Evolutionary conservation across 805 yeast genomes (phyloP).

Genomic region (Ogataea nitratoaversa): DNA sequence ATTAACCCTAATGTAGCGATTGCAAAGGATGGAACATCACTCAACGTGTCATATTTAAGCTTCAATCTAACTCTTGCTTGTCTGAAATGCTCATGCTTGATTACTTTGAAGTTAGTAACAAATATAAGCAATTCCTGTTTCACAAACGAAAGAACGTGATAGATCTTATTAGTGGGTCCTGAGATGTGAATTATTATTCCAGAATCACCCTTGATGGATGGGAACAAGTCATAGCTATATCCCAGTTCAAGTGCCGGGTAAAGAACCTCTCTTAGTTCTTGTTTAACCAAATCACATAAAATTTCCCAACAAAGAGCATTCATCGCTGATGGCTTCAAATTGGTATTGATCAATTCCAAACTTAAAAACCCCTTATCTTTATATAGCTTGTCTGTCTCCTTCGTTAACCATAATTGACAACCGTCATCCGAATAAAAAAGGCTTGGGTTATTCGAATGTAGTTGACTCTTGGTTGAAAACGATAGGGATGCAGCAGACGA

Average conservation of each 20-base stretch:
- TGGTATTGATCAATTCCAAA: slow-evolving; percentile 38
- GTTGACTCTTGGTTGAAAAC: slow-evolving; percentile 29
- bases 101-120: slow-evolving; percentile 6
- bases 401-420: slow-evolving; percentile 51
- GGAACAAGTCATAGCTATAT: slow-evolving; percentile 51
- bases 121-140: slow-evolving; percentile 29
- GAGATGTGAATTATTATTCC: slow-evolving; percentile 48
- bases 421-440: slow-evolving; percentile 31
- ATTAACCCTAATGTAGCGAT: slow-evolving; percentile 47
- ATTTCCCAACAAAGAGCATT: slow-evolving; percentile 50
- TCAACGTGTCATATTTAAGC: slow-evolving; percentile 41
- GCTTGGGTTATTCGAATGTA: slow-evolving; percentile 32
- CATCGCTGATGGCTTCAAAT: slow-evolving; percentile 30
- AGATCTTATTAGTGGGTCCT: slow-evolving; percentile 46
- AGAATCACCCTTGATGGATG: slow-evolving; percentile 52
- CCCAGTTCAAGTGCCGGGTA: slow-evolving; percentile 55
- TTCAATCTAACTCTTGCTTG: slow-evolving; percentile 46
- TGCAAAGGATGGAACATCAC: slow-evolving; percentile 40
- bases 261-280: slow-evolving; percentile 35
- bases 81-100: slow-evolving; percentile 36
- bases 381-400: slow-evolving; percentile 28
- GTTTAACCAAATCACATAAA: slow-evolving; percentile 43
- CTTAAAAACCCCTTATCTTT: slow-evolving; percentile 38
- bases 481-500: slow-evolving; percentile 31
- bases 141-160: slow-evolving; percentile 32